Conservation (phyloP, 371 early-diverging fungal species). For the Rhizopus delemar region DNA sequence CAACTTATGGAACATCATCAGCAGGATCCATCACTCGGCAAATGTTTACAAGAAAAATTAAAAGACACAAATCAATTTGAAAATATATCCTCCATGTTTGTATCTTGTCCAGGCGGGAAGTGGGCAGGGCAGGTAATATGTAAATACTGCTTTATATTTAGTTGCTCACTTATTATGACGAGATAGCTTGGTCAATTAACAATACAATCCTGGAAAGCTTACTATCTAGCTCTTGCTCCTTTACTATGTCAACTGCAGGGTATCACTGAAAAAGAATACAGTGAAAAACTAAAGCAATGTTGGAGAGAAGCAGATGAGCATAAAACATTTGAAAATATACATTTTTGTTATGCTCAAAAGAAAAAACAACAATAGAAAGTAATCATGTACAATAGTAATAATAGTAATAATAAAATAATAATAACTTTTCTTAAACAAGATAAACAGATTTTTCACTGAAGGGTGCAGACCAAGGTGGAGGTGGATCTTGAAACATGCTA, state of each 20-base stretch:
- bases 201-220: slow-evolving; percentile 51
- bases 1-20: slow-evolving; percentile 28
- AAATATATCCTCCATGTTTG: slow-evolving; percentile 33
- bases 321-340: slow-evolving; percentile 56
- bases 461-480: slow-evolving; percentile 20
- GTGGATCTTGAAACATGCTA: slow-evolving; percentile 19
- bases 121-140: slow-evolving; percentile 53
- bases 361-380: no score
- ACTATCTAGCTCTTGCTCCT: slow-evolving; percentile 43
- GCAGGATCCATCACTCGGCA: slow-evolving; percentile 38
- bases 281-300: slow-evolving; percentile 31
- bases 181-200: slow-evolving; percentile 47
- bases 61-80: slow-evolving; percentile 19
- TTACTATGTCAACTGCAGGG: slow-evolving; percentile 31
- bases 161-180: no score
- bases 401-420: slow-evolving; percentile 9
- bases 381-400: no score
- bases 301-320: slow-evolving; percentile 49
- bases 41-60: slow-evolving; percentile 31
- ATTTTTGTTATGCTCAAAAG: slow-evolving; percentile 55
- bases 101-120: slow-evolving; percentile 55
- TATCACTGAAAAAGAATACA: slow-evolving; percentile 32
- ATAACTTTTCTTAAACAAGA: slow-evolving; percentile 16
- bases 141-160: not conserved
- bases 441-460: slow-evolving; percentile 11